Evolutionary conservation across 306 rosid species (phyloP), one percentile per base, ranked within the genome.

Genomic region (Mucuna pruriens): DNA sequence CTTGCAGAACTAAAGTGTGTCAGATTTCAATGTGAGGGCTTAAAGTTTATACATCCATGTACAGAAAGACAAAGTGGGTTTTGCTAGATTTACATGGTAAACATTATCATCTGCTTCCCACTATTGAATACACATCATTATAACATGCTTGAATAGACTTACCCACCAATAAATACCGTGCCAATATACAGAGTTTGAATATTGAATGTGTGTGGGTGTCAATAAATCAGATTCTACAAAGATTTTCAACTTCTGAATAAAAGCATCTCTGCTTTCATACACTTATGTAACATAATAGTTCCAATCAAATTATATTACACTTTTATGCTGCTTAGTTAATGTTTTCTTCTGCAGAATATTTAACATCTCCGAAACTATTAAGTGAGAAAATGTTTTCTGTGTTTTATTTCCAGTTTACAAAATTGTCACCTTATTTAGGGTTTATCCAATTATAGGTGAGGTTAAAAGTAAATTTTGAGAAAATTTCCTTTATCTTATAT

Each of bases 81-180:
- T n/a, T 78, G 67, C 77, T 84, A 77, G 83, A 85, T 83, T 74
- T 77, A 48, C 31, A 71, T 46, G 45, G 68, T 66, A 70, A 65
- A 83, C 97, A 85, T 55, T 90, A 86, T 89, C 89, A 85, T 90
- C 15, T 87, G 95, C 88, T 74, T 80, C 83, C 95, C 94, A 89
- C 93, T 86, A 81, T 49, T 20, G 49, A 71, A 39, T 84, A 82
- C 80, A 57, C 77, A 79, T 82, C 71, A 74, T 61, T 19, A 60
- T 79, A 51, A 55, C 58, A 70, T 67, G 78, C 74, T 72, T 73
- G 83, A 78, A 81, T 54, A 51, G 19, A 60, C 57, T 79, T 12
- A 3, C 74, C 44, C 82, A 70, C 76, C 65, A 74, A 80, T 88
- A 72, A 79, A 85, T 82, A 51, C 73, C 3, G 29, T 52, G 31